Conservation (phyloP, 2,329 filamentous ascomycete species). For the Conoideocrella luteorostrata region DNA sequence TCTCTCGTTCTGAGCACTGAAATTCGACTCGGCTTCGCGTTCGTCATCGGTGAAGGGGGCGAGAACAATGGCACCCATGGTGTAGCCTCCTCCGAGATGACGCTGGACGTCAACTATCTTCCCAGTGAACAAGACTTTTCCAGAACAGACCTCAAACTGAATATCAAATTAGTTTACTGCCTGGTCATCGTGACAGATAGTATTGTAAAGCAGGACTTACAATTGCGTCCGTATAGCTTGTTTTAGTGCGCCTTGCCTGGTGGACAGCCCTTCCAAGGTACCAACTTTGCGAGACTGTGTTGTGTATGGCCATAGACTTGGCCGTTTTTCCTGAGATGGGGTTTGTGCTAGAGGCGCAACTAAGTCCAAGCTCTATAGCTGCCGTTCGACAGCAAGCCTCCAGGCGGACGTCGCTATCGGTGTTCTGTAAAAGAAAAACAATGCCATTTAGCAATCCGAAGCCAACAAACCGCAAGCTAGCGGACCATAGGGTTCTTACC, state of each 20-base stretch:
- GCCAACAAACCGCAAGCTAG: background rate
- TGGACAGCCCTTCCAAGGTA: constrained; percentile 26
- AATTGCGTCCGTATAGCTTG: constrained; percentile 21
- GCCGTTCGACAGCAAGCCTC: constrained; percentile 29
- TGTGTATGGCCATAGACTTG: constrained; percentile 10
- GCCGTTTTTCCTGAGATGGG: constrained; percentile 21
- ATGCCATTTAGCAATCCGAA: background rate
- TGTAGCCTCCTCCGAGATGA: constrained; percentile 32
- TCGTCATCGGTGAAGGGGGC: constrained; percentile 26
- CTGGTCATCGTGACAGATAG: too few species aligned
- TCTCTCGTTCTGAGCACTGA: constrained; percentile 16
- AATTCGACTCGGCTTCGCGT: constrained; percentile 15
- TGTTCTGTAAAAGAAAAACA: constrained; percentile 18
- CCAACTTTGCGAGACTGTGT: constrained; percentile 28
- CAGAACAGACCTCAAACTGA: constrained; percentile 25
- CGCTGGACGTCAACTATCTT: constrained; percentile 35
- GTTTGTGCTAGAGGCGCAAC: constrained; percentile 28
- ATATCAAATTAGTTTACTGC: too few species aligned
- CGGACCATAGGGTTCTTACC: constrained; percentile 11
- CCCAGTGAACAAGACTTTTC: constrained; percentile 30
- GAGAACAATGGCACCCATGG: constrained; percentile 31
- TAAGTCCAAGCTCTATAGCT: constrained; percentile 31
- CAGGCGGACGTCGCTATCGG: constrained; percentile 26
- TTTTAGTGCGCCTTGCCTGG: constrained; percentile 21
- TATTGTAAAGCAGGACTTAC: too few species aligned